A percentile compares a stretch with the other conserved stretches of the same genome.
Conservation (phyloP, 169 alveolate genomes). For the Sarcocystis neurona region DNA sequence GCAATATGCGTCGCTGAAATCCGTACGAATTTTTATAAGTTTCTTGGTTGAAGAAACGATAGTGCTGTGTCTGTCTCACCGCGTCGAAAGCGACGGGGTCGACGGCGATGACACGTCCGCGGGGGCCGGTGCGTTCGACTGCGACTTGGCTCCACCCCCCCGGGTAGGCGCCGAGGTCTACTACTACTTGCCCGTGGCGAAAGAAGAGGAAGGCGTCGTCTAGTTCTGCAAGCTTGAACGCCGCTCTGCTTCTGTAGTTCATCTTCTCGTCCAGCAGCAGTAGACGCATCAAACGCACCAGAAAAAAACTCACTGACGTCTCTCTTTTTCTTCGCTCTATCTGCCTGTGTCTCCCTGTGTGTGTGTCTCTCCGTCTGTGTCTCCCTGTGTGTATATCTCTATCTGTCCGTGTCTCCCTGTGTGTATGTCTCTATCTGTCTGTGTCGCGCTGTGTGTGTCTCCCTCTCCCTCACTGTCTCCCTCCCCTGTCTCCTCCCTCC, state of each 20-base stretch:
- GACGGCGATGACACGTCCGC: slow-evolving; percentile 46
- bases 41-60: background rate
- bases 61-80: slow-evolving; percentile 23
- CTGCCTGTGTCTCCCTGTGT: no score
- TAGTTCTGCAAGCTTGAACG: slow-evolving; percentile 68
- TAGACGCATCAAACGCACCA: background rate
- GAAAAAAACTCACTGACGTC: background rate
- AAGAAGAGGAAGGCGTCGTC: slow-evolving; percentile 62
- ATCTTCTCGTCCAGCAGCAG: slow-evolving; percentile 33
- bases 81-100: slow-evolving; percentile 59
- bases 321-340: background rate
- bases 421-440: background rate
- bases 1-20: no score
- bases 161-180: slow-evolving; percentile 71
- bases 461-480: no score
- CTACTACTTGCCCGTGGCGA: slow-evolving; percentile 56
- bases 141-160: slow-evolving; percentile 73
- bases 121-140: slow-evolving; percentile 47
- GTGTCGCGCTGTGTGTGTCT: no score
- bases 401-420: background rate
- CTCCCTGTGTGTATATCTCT: no score
- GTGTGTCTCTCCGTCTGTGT: no score
- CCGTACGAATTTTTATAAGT: no score
- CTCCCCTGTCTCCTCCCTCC: no score
- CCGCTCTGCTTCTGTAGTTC: slow-evolving; percentile 68